Conservation (phyloP, 1,284 basidiomycete species). For the Naganishia sp. region DNA sequence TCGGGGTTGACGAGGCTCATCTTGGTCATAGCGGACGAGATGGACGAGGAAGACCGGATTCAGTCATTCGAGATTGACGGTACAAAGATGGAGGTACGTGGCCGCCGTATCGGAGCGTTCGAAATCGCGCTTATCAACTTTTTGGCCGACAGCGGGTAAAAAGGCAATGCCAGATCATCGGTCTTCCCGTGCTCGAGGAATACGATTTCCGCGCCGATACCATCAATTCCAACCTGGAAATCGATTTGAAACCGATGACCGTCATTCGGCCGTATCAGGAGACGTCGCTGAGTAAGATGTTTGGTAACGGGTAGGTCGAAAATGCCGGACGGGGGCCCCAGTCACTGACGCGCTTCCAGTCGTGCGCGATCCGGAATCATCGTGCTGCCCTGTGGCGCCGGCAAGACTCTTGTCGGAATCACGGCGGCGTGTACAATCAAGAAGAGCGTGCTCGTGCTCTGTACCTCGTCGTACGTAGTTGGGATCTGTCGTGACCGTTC, state of each 20-base stretch:
- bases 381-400: conserved; percentile 96
- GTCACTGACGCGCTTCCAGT: conserved; percentile 55
- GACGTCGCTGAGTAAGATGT: conserved; percentile 96
- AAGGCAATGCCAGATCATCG: conserved; percentile 88
- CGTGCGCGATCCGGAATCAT: conserved; percentile 98
- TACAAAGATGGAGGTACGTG: conserved; percentile 78
- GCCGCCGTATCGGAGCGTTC: conserved; percentile 7
- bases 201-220: conserved; percentile 98
- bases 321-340: too few relatives aligned
- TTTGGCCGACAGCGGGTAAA: conserved; percentile 70
- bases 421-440: conserved; percentile 99
- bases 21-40: conserved; percentile 67
- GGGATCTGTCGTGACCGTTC: not conserved
- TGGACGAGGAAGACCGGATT: conserved; percentile 93
- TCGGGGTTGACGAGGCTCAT: not conserved
- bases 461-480: conserved; percentile 82
- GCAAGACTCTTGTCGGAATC: conserved; percentile 97
- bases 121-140: not conserved
- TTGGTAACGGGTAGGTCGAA: conserved; percentile 78
- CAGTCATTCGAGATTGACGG: conserved; percentile 94
- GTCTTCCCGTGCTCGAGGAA: conserved; percentile 95
- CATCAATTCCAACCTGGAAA: conserved; percentile 89
- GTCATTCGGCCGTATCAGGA: conserved; percentile 96
- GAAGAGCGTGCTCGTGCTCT: conserved; percentile 97
- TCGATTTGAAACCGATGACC: conserved; percentile 93